These are phyloP conservation scores for Carnegiea gigantea DNA, from an alignment of 179 eudicot species.

Conservation along the genomic window DNA sequence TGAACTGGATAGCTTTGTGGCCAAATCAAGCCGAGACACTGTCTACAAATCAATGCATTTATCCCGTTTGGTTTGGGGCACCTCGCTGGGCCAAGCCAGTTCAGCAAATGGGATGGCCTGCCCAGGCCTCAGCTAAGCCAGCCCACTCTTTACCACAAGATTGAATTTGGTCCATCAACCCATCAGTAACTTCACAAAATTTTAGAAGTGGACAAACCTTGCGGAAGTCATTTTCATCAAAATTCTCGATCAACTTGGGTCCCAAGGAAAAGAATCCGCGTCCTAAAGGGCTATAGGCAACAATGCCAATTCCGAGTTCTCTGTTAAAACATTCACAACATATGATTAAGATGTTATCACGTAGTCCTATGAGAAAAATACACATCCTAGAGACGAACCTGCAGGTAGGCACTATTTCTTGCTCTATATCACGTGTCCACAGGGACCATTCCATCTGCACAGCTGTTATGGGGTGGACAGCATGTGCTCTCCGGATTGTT, in stretches of 20 bases:
- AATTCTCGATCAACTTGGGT: slow-evolving; percentile 27
- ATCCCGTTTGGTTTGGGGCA: not conserved
- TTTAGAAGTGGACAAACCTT: slow-evolving; percentile 19
- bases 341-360: not conserved
- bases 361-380: not conserved
- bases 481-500: slow-evolving; percentile 28
- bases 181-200: not conserved
- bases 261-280: slow-evolving; percentile 27
- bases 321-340: slow-evolving; percentile 9
- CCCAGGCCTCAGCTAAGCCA: too few species aligned
- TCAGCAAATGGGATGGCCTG: too few species aligned
- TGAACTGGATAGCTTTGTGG: too few species aligned
- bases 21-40: too few species aligned
- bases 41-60: too few species aligned
- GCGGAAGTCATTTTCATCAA: slow-evolving; percentile 23
- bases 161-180: too few species aligned
- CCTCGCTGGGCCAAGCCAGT: too few species aligned
- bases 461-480: slow-evolving; percentile 22
- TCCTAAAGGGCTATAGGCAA: slow-evolving; percentile 25
- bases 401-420: slow-evolving; percentile 39
- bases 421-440: slow-evolving; percentile 41
- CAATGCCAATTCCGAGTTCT: slow-evolving; percentile 30
- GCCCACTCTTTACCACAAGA: too few species aligned
- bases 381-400: slow-evolving; percentile 11
- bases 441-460: slow-evolving; percentile 38